Evolutionary conservation across 2,329 filamentous ascomycete species (phyloP).

Genomic region (Monilinia vaccinii-corymbosi): DNA sequence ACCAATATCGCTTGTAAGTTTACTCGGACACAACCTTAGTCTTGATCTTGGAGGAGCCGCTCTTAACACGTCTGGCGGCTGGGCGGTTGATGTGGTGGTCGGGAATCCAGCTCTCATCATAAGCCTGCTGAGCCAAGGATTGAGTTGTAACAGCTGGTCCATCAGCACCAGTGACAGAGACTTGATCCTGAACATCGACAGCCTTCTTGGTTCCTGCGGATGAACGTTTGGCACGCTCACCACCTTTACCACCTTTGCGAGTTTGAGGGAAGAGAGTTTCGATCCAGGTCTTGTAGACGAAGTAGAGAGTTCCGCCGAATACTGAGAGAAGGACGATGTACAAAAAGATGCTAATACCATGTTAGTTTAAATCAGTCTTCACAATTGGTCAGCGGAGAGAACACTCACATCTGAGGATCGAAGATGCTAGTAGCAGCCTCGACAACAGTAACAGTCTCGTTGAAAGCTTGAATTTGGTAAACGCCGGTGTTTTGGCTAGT

Average conservation of each 20-base stretch:
- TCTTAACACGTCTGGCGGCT: constrained; percentile 58
- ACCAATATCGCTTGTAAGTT: background rate
- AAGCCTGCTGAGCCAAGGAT: constrained; percentile 25
- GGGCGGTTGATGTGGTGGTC: constrained; percentile 77
- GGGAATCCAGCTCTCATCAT: constrained; percentile 30
- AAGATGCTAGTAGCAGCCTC: constrained; percentile 87
- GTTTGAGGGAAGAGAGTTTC: constrained; percentile 90
- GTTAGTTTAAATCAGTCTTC: background rate
- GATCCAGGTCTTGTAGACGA: constrained; percentile 98
- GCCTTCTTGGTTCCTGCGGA: constrained; percentile 59
- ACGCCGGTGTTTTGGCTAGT: constrained; percentile 55
- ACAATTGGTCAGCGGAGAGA: background rate
- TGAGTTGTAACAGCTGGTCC: constrained; percentile 29
- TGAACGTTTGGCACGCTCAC: constrained; percentile 44
- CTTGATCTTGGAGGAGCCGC: constrained; percentile 31
- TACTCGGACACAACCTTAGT: constrained; percentile 12
- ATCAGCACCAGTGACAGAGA: constrained; percentile 55
- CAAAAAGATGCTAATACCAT: constrained; percentile 77
- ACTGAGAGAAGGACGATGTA: constrained; percentile 79
- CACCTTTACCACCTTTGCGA: constrained; percentile 41
- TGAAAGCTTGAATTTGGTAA: constrained; percentile 72
- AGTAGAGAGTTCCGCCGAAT: constrained; percentile 78
- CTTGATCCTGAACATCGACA: constrained; percentile 44
- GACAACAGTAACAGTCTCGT: constrained; percentile 75
- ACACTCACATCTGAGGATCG: constrained; percentile 71